A percentile compares a stretch with the other conserved stretches of the same genome.
Conservation (phyloP, 2,329 filamentous ascomycete genomes). For the Trichoderma brevicompactum region DNA sequence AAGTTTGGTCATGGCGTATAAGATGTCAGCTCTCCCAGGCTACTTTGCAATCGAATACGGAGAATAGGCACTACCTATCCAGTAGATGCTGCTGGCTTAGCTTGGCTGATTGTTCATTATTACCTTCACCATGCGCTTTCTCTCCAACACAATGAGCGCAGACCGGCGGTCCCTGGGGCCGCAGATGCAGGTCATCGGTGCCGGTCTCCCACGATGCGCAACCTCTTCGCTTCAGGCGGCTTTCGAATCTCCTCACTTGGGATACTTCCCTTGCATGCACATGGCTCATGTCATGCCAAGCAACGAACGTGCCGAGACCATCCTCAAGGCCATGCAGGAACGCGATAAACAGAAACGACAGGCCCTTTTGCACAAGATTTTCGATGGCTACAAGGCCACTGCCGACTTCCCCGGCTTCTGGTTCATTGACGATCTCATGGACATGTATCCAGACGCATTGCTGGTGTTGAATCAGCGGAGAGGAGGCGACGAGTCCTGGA, state of each 20-base stretch:
- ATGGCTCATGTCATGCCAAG: slow-evolving; percentile 40
- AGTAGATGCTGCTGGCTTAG: not conserved
- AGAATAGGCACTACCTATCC: not conserved
- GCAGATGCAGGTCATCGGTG: slow-evolving; percentile 37
- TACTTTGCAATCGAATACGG: not conserved
- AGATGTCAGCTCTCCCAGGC: not conserved
- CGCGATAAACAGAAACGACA: slow-evolving; percentile 36
- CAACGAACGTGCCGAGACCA: slow-evolving; percentile 34
- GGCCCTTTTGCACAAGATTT: slow-evolving; percentile 39
- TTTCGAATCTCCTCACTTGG: slow-evolving; percentile 38
- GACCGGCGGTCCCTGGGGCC: slow-evolving; percentile 30
- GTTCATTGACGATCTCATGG: slow-evolving; percentile 46
- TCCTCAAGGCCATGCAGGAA: slow-evolving; percentile 38
- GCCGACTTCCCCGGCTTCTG: slow-evolving; percentile 40
- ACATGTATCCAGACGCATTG: slow-evolving; percentile 44
- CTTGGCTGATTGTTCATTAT: not conserved
- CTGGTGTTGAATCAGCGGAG: slow-evolving; percentile 42
- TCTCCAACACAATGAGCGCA: slow-evolving; percentile 30
- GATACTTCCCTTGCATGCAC: slow-evolving; percentile 41
- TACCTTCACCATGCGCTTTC: slow-evolving; percentile 32
- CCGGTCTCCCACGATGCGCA: slow-evolving; percentile 43
- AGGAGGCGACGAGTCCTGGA: slow-evolving; percentile 36
- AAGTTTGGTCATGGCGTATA: not conserved
- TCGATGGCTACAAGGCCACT: slow-evolving; percentile 39
- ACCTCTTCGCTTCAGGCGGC: slow-evolving; percentile 45